Conservation (phyloP, 352 stramenopile genomes). For the Phytophthora palmivora region DNA sequence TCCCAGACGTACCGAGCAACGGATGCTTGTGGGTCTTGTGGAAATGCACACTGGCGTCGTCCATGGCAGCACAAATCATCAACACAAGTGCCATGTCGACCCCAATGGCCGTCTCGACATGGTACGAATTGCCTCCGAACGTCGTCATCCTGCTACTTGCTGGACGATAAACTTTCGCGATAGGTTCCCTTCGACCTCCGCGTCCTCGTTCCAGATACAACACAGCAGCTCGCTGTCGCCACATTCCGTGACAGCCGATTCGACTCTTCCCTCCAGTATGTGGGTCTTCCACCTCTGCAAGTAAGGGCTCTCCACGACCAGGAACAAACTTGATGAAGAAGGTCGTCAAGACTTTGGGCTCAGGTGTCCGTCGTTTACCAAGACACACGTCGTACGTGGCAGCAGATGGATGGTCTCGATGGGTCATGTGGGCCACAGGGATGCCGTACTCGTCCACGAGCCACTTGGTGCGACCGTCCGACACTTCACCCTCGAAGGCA, state of each 20-base stretch:
- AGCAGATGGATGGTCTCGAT: slow-evolving; percentile 16
- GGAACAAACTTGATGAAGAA: slow-evolving; percentile 45
- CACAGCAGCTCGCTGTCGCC: slow-evolving; percentile 39
- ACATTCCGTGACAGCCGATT: slow-evolving; percentile 44
- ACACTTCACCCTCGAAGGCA: slow-evolving; percentile 26
- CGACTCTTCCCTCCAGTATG: slow-evolving; percentile 39
- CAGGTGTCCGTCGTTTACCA: slow-evolving; percentile 35
- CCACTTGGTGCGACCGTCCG: slow-evolving; percentile 43
- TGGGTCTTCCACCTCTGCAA: slow-evolving; percentile 43
- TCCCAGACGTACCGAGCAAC: slow-evolving; percentile 21
- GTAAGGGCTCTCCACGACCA: slow-evolving; percentile 37
- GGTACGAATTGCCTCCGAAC: slow-evolving; percentile 34
- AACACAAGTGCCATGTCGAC: slow-evolving; percentile 44
- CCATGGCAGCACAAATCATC: slow-evolving; percentile 47
- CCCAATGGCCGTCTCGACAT: slow-evolving; percentile 47
- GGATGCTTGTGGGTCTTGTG: slow-evolving; percentile 28
- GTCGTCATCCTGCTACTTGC: slow-evolving; percentile 26
- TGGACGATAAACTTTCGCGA: slow-evolving; percentile 48
- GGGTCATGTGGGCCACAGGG: slow-evolving; percentile 38
- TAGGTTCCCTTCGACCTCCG: slow-evolving; percentile 31
- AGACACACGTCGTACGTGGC: slow-evolving; percentile 45
- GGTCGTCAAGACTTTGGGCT: slow-evolving; percentile 38
- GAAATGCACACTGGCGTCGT: slow-evolving; percentile 42
- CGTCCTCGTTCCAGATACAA: slow-evolving; percentile 42
- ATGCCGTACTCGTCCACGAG: slow-evolving; percentile 51